Evolutionary conservation across 1,139 yeast species (phyloP), one percentile per base, ranked within the genome.

Genomic region (Casaregolazyma suthepensis): DNA sequence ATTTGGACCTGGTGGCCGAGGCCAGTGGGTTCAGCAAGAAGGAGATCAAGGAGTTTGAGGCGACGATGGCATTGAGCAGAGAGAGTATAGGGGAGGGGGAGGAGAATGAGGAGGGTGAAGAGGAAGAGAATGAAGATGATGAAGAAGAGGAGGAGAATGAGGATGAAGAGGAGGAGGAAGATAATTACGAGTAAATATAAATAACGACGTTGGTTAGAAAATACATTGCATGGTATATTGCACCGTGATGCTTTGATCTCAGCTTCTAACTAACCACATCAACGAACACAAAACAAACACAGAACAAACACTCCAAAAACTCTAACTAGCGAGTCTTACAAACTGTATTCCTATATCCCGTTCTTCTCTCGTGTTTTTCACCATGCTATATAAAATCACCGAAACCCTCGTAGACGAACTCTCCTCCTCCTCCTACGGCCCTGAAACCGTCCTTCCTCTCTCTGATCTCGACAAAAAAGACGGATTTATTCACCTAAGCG

Each of bases 1-100:
- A 80, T 55, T 75, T 93, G 60, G 99, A 93, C 71, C 78, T 83
- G 15, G 82, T 84, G 59, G 95, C 93, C 4, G 84, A 85, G 63
- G 99, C 99, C 0, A 88, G 96, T 1, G 99, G 99, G 1, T 89
- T 80, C 67, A 82, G 84, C 50, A 88, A 85, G 68, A 87, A 87
- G 71, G 80, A 79, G 63, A 79, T 81, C 6, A 77, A 79, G 59
- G 94, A 87, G 57, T 75, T 90, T 61, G 96, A 90, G 66, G 78
- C 75, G 51, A 96, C 95, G 0, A 82, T 89, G 54, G 64, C 67
- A 70, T 77, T 62, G 73, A 79, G 53, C 77, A 83, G 94, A 76
- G 61, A 61, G 49, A 52, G 57, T 23, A 56, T 69, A 35, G 72
- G 71, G 17, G 71, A 66, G 18, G 72, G 69, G 20, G 69, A 65